These are phyloP conservation scores for Phlebopus sp. DNA, from an alignment of 1,284 basidiomycete genomes.

Conservation along the genomic window DNA sequence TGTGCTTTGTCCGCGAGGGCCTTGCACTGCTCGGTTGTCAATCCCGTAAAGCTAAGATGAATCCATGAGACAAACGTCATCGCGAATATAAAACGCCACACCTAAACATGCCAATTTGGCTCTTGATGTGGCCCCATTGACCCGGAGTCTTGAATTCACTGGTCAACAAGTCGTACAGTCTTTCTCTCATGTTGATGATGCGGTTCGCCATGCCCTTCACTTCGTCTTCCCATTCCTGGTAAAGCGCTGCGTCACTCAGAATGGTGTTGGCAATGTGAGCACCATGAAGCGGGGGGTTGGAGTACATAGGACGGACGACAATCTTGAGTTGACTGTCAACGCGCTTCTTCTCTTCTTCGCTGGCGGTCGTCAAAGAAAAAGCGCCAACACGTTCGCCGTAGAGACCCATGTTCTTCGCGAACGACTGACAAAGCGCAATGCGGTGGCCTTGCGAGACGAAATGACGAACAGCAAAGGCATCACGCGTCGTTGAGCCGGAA, in stretches of 20 bases:
- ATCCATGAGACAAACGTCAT: not conserved
- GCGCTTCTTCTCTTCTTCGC: slow-evolving; percentile 82
- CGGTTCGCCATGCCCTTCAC: slow-evolving; percentile 95
- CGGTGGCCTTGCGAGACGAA: slow-evolving; percentile 91
- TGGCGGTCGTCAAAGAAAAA: slow-evolving; percentile 80
- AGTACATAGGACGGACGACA: slow-evolving; percentile 96
- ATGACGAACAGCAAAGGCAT: slow-evolving; percentile 94
- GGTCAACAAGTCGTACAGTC: slow-evolving; percentile 78
- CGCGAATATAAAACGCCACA: slow-evolving; percentile 28
- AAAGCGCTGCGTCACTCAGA: slow-evolving; percentile 74
- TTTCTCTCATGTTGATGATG: slow-evolving; percentile 94
- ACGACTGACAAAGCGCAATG: slow-evolving; percentile 87
- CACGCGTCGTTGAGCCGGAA: slow-evolving; percentile 83
- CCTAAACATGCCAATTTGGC: slow-evolving; percentile 96
- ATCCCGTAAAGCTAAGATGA: slow-evolving; percentile 75
- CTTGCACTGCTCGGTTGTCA: slow-evolving; percentile 83
- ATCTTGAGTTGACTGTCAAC: slow-evolving; percentile 96
- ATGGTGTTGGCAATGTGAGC: slow-evolving; percentile 89
- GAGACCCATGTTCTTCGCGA: slow-evolving; percentile 99
- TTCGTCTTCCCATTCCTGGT: slow-evolving; percentile 86
- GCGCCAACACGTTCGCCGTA: slow-evolving; percentile 97
- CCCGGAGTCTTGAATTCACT: slow-evolving; percentile 87
- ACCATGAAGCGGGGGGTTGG: slow-evolving; percentile 96
- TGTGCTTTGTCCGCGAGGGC: slow-evolving; percentile 88
- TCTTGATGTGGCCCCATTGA: slow-evolving; percentile 95